Percentiles rank a stretch among this genome's conserved stretches.
Evolutionary conservation across 306 rosid genomes (phyloP).

Genomic region (Fragaria vesca): DNA sequence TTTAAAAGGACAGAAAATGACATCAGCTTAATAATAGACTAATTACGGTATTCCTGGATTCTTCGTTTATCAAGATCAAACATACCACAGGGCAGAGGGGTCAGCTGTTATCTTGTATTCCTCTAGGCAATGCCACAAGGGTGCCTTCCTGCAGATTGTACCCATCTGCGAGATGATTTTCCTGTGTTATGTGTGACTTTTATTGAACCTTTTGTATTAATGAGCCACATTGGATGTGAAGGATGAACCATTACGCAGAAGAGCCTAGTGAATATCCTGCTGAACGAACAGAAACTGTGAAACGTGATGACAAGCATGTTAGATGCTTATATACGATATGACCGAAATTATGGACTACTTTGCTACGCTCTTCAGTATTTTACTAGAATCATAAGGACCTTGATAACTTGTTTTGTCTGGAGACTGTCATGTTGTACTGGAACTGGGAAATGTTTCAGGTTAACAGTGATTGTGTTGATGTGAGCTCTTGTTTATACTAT

Average conservation of each 20-base stretch:
- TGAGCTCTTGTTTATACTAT: neutral
- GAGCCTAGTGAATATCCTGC: neutral
- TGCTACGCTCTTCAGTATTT: neutral
- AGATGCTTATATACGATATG: neutral
- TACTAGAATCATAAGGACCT: neutral
- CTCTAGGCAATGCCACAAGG: constrained; percentile 3
- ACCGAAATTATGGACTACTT: neutral
- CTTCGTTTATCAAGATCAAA: constrained; percentile 21
- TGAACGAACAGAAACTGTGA: neutral
- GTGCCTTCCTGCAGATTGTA: constrained; percentile 9
- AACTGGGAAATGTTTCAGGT: neutral
- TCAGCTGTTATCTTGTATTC: constrained; percentile 20
- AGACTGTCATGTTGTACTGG: neutral
- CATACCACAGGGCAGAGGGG: constrained; percentile 5
- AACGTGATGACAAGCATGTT: neutral
- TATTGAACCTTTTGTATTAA: neutral
- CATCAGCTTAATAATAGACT: neutral
- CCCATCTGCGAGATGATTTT: constrained; percentile 18
- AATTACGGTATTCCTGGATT: constrained; percentile 22
- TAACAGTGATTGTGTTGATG: neutral
- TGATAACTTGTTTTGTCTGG: neutral
- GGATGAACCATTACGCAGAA: neutral
- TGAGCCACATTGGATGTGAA: neutral
- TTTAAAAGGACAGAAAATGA: constrained; percentile 5
- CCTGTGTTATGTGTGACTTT: neutral